Base-by-base conservation (phyloP, 2,329 filamentous ascomycete species). In the Akanthomyces lecanii region DNA sequence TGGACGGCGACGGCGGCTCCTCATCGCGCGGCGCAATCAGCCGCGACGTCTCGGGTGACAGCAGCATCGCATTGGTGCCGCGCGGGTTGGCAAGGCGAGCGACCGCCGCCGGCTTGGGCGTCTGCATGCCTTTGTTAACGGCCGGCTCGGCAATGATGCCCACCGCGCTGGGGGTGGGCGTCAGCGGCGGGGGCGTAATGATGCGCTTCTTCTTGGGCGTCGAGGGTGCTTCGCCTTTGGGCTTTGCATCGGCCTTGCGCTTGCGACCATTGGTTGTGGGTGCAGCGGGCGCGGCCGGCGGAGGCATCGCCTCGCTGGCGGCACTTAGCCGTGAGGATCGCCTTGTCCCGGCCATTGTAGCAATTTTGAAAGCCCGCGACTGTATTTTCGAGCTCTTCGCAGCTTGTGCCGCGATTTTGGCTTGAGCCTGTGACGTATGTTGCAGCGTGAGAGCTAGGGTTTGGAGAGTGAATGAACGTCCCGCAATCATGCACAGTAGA, bases 11-110 rank as follows among this genome's bases (percentile, higher is more conserved):
- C 69, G 71, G 76, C 42, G 66, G 77, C 72, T 73, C 74, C 70
- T 82, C 65, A 70, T 78, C 47, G 51, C 80, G 78, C n/a, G 77
- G 79, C 12, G 82, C 79, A 28, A 89, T 76, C 8, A 91, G 71
- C 51, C 85, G 81, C 3, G 86, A 89, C 3, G 88, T 87, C 70
- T 87, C 83, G 2, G 89, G 89, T 0, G 89, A 91, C n/a, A 90
- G 75, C 11, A 93, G 79, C 1, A 85, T 81, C 1, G 89, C 89
- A 71, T 92, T 91, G 50, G 88, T 89, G 16, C 78, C 76, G 67
- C 83, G 82, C 0, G 88, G 85, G 66, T 87, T 80, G 16, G 86
- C 88, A 2, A 89, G 81, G 28, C 88, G 82, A 58, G 79, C 74
- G 42, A 82, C 75, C 1, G 75, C 75, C 16, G 74, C 72, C 25